phyloP scores from a whole-genome alignment of 768 basidiomycete genomes.

The Tricholoma hemisulphureum region DNA sequence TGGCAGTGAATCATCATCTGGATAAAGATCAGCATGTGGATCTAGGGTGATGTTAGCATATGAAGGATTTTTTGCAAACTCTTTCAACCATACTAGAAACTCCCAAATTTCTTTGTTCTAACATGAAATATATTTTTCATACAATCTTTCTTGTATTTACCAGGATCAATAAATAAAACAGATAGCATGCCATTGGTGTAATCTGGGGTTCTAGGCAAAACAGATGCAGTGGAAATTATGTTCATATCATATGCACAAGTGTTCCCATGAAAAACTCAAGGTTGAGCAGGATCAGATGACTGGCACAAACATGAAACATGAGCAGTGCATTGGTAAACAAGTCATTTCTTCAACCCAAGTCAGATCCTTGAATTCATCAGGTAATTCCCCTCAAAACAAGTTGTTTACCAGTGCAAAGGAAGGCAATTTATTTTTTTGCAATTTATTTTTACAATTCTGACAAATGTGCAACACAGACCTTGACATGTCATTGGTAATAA shows the following conservation, averaged over 20 bases:
- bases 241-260: constrained; percentile 36
- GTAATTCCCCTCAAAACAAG: constrained; percentile 20
- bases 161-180: constrained; percentile 31
- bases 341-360: constrained; percentile 32
- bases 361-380: constrained; percentile 20
- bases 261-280: constrained; percentile 31
- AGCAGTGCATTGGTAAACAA: constrained; percentile 27
- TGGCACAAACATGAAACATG: constrained; percentile 25
- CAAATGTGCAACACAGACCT: not conserved
- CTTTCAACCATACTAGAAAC: constrained; percentile 24
- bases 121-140: constrained; percentile 21
- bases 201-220: constrained; percentile 23
- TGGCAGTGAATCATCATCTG: not conserved
- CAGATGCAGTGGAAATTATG: constrained; percentile 24
- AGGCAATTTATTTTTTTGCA: constrained; percentile 11
- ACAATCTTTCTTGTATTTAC: constrained; percentile 12
- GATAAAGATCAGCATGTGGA: not conserved
- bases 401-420: constrained; percentile 20
- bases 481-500: not conserved
- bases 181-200: constrained; percentile 24
- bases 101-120: constrained; percentile 22
- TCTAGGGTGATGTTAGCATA: constrained; percentile 14
- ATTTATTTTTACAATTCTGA: not conserved
- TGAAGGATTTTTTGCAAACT: constrained; percentile 14
- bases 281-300: constrained; percentile 20